Evolutionary conservation across 2,329 filamentous ascomycete genomes (phyloP), one percentile per base, ranked within the genome.

Genomic region (Magnaporthiopsis rhizophila): DNA sequence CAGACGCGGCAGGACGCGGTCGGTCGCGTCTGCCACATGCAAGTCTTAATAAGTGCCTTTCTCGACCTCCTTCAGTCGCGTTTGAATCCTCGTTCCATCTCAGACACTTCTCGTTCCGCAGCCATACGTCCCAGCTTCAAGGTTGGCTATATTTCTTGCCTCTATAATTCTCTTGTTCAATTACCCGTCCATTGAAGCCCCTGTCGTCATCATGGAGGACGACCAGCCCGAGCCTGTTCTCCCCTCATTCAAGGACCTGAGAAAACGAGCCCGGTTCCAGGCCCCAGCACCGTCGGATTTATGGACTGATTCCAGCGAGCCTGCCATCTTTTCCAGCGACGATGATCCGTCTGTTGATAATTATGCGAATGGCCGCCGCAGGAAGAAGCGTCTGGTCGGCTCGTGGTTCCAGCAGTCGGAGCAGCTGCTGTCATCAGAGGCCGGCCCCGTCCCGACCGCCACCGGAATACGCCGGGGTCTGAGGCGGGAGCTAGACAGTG

Each of bases 261-360:
- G 28, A 5, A 56, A 57, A 45, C 61, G 61, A 9, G 18, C 56
- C 24, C 21, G 45, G 30, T 32, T 62, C 53, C 28, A 57, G 21
- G 28, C 30, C 50, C 28, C 61, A 7, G 26, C 36, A 58, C 45
- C 61, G 18, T 45, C 61, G 28, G 38, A 74, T 36, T 70, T 77
- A 53, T 76, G 83, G 67, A 79, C 80, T 71, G 86, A 86, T 71
- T 90, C 87, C 26, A 90, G 89, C 71, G 89, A 91, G 70, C 87
- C 88, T 3, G 82, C 86, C 61, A 74, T 90, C 32, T 91, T 91
- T 74, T 90, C 87, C 4, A 88, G 86, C 72, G 89, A 91, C 65
- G 88, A 90, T 69, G 88, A 90, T 65, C 86, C 86, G 3, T 83
- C 83, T 1, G 73, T 87, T 61, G 86, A 89, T 66, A 88, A 88